These are phyloP conservation scores for Podosphaera fusca DNA, from an alignment of 2,329 filamentous ascomycete species.

Conservation along the genomic window DNA sequence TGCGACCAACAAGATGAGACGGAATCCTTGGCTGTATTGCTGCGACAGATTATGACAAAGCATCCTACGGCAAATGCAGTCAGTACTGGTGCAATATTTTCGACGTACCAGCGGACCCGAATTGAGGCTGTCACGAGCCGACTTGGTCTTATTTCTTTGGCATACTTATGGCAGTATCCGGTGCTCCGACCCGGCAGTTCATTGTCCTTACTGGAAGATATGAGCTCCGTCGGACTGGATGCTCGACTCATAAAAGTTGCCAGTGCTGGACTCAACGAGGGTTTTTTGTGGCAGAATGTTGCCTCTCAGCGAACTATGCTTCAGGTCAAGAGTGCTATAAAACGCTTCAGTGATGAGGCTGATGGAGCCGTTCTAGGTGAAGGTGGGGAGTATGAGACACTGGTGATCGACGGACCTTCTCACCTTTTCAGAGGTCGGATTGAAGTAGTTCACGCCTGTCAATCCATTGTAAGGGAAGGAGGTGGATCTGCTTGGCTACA, in stretches of 20 bases:
- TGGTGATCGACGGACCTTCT: conserved; percentile 60
- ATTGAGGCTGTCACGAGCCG: conserved; percentile 78
- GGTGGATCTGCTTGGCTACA: conserved; percentile 57
- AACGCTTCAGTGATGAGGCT: conserved; percentile 40
- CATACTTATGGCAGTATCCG: conserved; percentile 85
- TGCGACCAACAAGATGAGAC: conserved; percentile 44
- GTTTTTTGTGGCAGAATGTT: conserved; percentile 61
- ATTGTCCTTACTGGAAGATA: conserved; percentile 48
- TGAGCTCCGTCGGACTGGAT: conserved; percentile 55
- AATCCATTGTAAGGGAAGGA: conserved; percentile 35
- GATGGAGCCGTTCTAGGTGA: conserved; percentile 64
- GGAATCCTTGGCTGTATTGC: conserved; percentile 58
- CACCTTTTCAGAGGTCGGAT: conserved; percentile 52
- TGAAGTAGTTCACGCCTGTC: conserved; percentile 30
- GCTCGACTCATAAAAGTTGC: conserved; percentile 91
- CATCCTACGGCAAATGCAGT: conserved; percentile 73
- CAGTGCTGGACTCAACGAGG: conserved; percentile 65
- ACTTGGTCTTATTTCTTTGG: conserved; percentile 59
- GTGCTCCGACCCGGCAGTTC: conserved; percentile 31
- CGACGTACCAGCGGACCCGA: conserved; percentile 88
- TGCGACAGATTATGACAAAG: conserved; percentile 37
- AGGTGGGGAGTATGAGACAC: conserved; percentile 87
- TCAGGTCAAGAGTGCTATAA: conserved; percentile 29
- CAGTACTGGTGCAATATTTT: conserved; percentile 76
- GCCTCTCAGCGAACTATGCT: conserved; percentile 28